Evolutionary conservation across 2,329 filamentous ascomycete species (phyloP), one percentile per base, ranked within the genome.

Genomic region (Colletotrichum cordylinicola): DNA sequence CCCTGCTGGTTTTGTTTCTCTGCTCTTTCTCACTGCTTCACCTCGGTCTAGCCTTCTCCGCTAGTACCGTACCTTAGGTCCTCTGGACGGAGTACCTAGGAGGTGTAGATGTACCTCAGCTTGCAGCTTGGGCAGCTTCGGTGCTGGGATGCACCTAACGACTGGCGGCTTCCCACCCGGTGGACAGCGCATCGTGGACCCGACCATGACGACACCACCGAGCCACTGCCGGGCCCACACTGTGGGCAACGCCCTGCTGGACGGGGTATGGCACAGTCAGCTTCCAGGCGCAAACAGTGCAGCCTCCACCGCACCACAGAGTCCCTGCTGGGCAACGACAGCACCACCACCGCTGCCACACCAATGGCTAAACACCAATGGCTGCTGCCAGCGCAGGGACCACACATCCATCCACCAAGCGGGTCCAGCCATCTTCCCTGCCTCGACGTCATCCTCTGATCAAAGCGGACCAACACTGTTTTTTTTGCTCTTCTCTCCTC

Each of bases 151-250:
- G 58, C n/a, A 48, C 43, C 43, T 13, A 21, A 48, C n/a, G 43
- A 48, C 61, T 35, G 55, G 33, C 69, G 18, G 66, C 43, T 70
- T 70, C 56, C 58, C 58, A 33, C 70, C 71, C 24, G 68, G 33
- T 60, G 61, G 33, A 72, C 72, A 75, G 72, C 68, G 31, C 72
- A 75, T 75, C 39, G 72, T 75, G 68, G 52, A 18, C 43, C n/a
- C 43, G 43, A 48, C 65, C 71, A 77, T 77, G 75, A 77, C 75
- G 74, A 77, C 74, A 77, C 74, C 61, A 67, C 74, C 62, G 67
- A 71, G 72, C 74, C 74, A 77, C 67, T 77, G 67, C 71, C 71
- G 67, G 52, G 13, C 33, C 67, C 71, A 67, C 52, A 52, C 31
- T 52, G 61, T 65, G 6, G 8, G 18, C 70, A 69, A 70, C 66